Conservation (phyloP, 2,329 filamentous ascomycete genomes). For the Aspergillus brunneoviolaceus region DNA sequence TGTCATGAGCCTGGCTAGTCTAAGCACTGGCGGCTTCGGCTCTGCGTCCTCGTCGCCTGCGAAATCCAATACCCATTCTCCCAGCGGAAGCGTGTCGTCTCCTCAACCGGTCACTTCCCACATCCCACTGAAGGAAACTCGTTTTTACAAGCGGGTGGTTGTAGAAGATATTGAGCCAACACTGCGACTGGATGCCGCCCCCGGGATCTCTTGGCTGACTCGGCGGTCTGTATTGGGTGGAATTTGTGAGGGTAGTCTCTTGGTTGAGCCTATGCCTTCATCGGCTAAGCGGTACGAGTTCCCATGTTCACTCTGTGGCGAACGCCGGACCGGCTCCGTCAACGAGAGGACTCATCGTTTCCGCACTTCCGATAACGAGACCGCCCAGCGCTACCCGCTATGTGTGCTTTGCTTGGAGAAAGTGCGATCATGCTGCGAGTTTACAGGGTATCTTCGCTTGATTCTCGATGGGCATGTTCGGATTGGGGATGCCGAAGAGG, state of each 20-base stretch:
- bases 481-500: slow-evolving; percentile 76
- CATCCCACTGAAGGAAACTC: slow-evolving; percentile 75
- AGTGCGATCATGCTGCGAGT: slow-evolving; percentile 85
- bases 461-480: slow-evolving; percentile 91
- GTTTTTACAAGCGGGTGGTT: slow-evolving; percentile 88
- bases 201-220: slow-evolving; percentile 89
- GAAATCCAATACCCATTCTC: slow-evolving; percentile 59
- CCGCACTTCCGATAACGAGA: slow-evolving; percentile 80
- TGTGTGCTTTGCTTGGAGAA: slow-evolving; percentile 84
- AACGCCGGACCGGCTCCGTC: slow-evolving; percentile 67
- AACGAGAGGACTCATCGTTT: slow-evolving; percentile 84
- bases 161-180: slow-evolving; percentile 94
- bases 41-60: slow-evolving; percentile 61
- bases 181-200: slow-evolving; percentile 81
- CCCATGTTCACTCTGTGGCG: slow-evolving; percentile 86
- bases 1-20: slow-evolving; percentile 55
- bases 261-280: slow-evolving; percentile 82
- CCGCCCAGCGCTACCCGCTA: slow-evolving; percentile 82
- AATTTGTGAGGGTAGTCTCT: slow-evolving; percentile 78
- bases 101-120: slow-evolving; percentile 45
- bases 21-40: slow-evolving; percentile 46
- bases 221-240: slow-evolving; percentile 79
- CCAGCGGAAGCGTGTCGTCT: slow-evolving; percentile 42
- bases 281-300: slow-evolving; percentile 53
- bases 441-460: slow-evolving; percentile 86